Evolutionary conservation across 1,284 basidiomycete species (phyloP).

Genomic region (Irpex lacteus): DNA sequence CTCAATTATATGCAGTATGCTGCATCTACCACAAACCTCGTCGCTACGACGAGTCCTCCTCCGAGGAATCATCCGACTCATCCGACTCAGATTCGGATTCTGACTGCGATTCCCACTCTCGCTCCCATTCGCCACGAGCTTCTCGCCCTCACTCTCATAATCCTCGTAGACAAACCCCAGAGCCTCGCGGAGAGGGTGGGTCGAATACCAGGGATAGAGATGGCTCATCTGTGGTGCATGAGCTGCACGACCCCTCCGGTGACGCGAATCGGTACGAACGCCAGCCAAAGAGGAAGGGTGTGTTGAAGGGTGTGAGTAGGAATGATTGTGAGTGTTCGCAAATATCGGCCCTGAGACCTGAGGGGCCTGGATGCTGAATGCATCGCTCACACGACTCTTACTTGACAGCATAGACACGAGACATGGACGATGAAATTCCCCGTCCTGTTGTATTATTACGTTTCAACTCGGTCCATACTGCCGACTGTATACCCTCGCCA

Average conservation of each 20-base stretch:
- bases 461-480: not conserved
- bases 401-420: not conserved
- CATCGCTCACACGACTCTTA: no score
- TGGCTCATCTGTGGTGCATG: constrained; percentile 29
- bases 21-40: constrained; percentile 86
- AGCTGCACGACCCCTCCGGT: constrained; percentile 30
- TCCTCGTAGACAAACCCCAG: constrained; percentile 18
- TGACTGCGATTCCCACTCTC: constrained; percentile 22
- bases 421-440: not conserved
- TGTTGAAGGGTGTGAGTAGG: constrained; percentile 30
- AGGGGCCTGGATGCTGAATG: no score
- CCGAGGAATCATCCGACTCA: constrained; percentile 57
- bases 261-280: constrained; percentile 59
- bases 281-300: constrained; percentile 34
- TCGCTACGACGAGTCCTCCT: constrained; percentile 77
- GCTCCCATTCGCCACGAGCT: constrained; percentile 15
- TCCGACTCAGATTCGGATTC: constrained; percentile 41
- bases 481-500: not conserved
- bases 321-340: constrained; percentile 5
- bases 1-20: constrained; percentile 54
- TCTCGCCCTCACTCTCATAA: constrained; percentile 21
- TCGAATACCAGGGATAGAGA: constrained; percentile 21
- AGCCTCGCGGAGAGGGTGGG: constrained; percentile 21
- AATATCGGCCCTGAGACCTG: not conserved
- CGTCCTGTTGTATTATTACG: not conserved